Evolutionary conservation across 352 stramenopile genomes (phyloP).

Genomic region (Plasmopara viticola): DNA sequence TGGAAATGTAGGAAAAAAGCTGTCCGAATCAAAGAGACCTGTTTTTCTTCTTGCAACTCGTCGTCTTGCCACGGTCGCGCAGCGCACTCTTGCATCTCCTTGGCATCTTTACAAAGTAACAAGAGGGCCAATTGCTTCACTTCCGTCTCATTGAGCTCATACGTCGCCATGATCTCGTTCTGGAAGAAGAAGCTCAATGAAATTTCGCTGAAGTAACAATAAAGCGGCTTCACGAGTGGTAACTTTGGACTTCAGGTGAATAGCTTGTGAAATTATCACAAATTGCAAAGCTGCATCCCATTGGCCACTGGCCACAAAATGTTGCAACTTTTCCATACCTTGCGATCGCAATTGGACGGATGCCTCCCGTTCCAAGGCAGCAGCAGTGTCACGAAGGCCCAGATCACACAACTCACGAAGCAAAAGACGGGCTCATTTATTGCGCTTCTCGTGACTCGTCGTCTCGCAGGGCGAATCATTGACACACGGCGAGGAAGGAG

Average conservation of each 20-base stretch:
- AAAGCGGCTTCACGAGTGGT: slow-evolving; percentile 36
- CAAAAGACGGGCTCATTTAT: slow-evolving; percentile 59
- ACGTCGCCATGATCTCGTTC: slow-evolving; percentile 50
- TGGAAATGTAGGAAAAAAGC: neutral
- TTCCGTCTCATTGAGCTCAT: too few relatives aligned
- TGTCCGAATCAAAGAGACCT: too few relatives aligned
- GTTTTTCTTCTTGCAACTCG: slow-evolving; percentile 32
- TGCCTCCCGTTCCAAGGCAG: too few relatives aligned
- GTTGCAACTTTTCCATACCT: too few relatives aligned
- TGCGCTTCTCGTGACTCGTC: slow-evolving; percentile 3
- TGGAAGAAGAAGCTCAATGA: slow-evolving; percentile 56
- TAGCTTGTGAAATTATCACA: slow-evolving; percentile 12
- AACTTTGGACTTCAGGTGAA: slow-evolving; percentile 39
- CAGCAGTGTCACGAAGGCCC: too few relatives aligned
- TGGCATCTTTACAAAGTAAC: slow-evolving; percentile 43
- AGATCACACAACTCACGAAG: slow-evolving; percentile 74
- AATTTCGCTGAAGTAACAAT: slow-evolving; percentile 62
- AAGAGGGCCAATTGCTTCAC: too few relatives aligned
- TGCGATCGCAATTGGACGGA: too few relatives aligned
- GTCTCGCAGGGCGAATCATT: too few relatives aligned
- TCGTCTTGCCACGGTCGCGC: slow-evolving; percentile 38
- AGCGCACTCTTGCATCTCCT: slow-evolving; percentile 30
- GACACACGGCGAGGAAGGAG: too few relatives aligned
- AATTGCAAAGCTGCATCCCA: slow-evolving; percentile 56
- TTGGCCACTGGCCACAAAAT: too few relatives aligned